Evolutionary conservation across 306 rosid species (phyloP).

Genomic region (Bauhinia variegata): DNA sequence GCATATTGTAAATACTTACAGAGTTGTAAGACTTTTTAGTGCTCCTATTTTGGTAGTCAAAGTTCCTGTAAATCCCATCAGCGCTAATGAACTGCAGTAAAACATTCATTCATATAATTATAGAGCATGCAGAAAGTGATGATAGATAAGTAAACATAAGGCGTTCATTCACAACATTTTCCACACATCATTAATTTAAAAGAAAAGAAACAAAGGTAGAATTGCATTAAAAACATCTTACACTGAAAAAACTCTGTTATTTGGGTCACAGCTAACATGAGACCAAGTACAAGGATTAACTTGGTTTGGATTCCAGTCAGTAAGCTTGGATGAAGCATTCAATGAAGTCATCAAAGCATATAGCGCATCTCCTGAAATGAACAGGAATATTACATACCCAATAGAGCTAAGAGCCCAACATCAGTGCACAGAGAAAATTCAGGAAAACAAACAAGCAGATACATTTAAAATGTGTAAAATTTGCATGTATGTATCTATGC

Average conservation of each 20-base stretch:
- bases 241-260: constrained; percentile 66
- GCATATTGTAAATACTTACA: constrained; percentile 64
- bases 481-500: too few species aligned
- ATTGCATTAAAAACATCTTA: constrained; percentile 52
- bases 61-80: constrained; percentile 79
- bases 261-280: constrained; percentile 64
- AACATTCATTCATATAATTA: constrained; percentile 38
- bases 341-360: constrained; percentile 58
- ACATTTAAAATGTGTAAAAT: neutral
- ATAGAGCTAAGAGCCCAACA: constrained; percentile 26
- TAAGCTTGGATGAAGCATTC: constrained; percentile 71
- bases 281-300: constrained; percentile 98
- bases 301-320: constrained; percentile 85
- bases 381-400: constrained; percentile 32
- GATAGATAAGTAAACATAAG: constrained; percentile 24
- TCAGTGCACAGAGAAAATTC: constrained; percentile 22
- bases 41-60: constrained; percentile 78
- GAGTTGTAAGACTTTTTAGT: constrained; percentile 59
- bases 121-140: constrained; percentile 16
- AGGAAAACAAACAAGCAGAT: constrained; percentile 14
- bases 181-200: constrained; percentile 30
- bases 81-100: constrained; percentile 75
- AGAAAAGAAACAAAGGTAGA: constrained; percentile 13
- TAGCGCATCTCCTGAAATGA: constrained; percentile 82
- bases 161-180: constrained; percentile 15